Evolutionary conservation across 192 early-diverging fungal species (phyloP).

Genomic region (Entomortierella chlamydospora): DNA sequence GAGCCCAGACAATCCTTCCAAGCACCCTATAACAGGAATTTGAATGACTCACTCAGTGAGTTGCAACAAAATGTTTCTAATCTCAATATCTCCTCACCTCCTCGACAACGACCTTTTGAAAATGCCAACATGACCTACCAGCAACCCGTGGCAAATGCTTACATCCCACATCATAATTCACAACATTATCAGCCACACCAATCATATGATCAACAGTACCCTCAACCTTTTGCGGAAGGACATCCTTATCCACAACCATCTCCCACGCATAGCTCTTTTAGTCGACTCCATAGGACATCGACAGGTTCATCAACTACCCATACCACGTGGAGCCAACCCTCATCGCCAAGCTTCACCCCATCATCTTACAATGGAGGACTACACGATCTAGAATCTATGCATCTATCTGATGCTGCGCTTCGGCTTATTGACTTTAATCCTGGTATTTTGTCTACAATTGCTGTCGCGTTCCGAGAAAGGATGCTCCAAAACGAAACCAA

Average conservation of each 20-base stretch:
- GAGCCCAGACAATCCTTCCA: conserved; percentile 44
- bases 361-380: conserved; percentile 6
- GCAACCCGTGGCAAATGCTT: too few relatives aligned
- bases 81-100: conserved; percentile 50
- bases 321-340: conserved; percentile 49
- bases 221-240: conserved; percentile 33
- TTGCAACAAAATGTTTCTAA: conserved; percentile 44
- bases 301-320: conserved; percentile 50
- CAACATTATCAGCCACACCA: conserved; percentile 20
- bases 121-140: not conserved
- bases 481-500: conserved; percentile 50
- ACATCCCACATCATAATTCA: conserved; percentile 10
- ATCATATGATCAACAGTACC: conserved; percentile 6
- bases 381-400: not conserved
- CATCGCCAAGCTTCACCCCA: conserved; percentile 46
- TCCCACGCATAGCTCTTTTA: conserved; percentile 27
- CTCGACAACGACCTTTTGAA: conserved; percentile 26
- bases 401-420: conserved; percentile 33
- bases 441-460: conserved; percentile 44
- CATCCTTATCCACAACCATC: conserved; percentile 41
- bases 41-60: conserved; percentile 12
- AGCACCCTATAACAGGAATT: conserved; percentile 10
- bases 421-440: conserved; percentile 40
- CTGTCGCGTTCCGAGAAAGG: conserved; percentile 46
- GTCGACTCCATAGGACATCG: conserved; percentile 42